A percentile compares a stretch with the other conserved stretches of the same genome.
Conservation (phyloP, 2,329 filamentous ascomycete species). For the Paracamarosporium sp. region DNA sequence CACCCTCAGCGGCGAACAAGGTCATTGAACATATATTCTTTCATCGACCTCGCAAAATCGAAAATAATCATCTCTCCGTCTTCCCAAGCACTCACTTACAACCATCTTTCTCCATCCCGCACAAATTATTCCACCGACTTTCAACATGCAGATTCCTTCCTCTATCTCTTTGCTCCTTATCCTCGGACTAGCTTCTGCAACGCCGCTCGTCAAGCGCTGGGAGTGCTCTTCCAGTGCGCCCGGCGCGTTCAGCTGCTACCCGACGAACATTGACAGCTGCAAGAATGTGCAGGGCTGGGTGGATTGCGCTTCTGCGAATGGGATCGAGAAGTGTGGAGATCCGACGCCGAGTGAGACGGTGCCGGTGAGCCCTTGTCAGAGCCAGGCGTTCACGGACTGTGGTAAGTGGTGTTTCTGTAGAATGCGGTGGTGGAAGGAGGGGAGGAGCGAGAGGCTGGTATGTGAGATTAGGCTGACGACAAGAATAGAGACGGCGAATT, state of each 20-base stretch:
- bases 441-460: neutral
- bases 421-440: neutral
- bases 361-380: neutral
- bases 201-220: constrained; percentile 5
- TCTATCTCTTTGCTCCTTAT: neutral
- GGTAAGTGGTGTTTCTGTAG: neutral
- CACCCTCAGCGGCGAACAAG: neutral
- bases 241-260: constrained; percentile 8
- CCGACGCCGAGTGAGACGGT: constrained; percentile 2
- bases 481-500: neutral
- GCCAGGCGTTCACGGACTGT: neutral
- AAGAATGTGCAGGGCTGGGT: constrained; percentile 2
- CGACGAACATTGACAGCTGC: neutral
- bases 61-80: neutral
- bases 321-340: constrained; percentile 7
- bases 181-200: neutral
- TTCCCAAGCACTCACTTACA: neutral
- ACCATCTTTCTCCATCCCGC: neutral
- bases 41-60: neutral
- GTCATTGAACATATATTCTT: neutral
- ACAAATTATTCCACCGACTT: too few relatives aligned
- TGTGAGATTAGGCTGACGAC: neutral
- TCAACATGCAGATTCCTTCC: too few relatives aligned
- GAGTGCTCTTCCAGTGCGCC: neutral
- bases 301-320: neutral